Conservation (phyloP, 768 basidiomycete species). For the Mycena haematopus region DNA sequence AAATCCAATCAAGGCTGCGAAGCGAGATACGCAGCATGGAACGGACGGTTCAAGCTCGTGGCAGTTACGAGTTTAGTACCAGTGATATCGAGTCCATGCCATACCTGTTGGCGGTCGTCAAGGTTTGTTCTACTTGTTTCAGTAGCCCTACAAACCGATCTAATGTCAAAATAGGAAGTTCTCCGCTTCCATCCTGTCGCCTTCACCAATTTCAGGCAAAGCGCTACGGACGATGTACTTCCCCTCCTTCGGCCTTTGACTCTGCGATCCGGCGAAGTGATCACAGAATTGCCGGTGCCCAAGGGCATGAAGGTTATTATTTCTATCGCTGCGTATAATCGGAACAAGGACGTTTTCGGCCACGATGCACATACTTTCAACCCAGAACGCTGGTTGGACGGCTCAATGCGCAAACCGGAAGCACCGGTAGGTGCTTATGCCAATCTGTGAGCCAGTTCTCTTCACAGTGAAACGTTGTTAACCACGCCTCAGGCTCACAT, state of each 20-base stretch:
- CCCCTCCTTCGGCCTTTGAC: conserved; percentile 40
- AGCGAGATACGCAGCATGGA: conserved; percentile 55
- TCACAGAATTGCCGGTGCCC: conserved; percentile 55
- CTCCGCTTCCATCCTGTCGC: conserved; percentile 39
- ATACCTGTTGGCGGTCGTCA: conserved; percentile 52
- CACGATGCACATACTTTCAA: conserved; percentile 47
- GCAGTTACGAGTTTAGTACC: conserved; percentile 45
- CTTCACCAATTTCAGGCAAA: conserved; percentile 39
- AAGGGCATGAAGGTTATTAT: conserved; percentile 56
- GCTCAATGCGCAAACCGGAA: conserved; percentile 34
- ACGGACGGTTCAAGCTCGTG: conserved; percentile 41
- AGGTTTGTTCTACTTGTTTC: conserved; percentile 38
- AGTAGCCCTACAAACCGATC: neutral
- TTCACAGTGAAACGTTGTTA: neutral
- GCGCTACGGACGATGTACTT: conserved; percentile 59
- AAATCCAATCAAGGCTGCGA: conserved; percentile 66
- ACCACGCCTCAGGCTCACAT: conserved; percentile 31
- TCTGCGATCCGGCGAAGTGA: conserved; percentile 30
- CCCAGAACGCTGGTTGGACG: conserved; percentile 47
- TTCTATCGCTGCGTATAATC: conserved; percentile 57
- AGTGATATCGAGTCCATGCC: conserved; percentile 58
- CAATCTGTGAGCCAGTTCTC: conserved; percentile 39
- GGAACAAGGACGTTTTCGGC: conserved; percentile 47
- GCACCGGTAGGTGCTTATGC: conserved; percentile 39
- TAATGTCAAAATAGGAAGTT: conserved; percentile 35